A percentile compares a stretch with the other conserved stretches of the same genome.
phyloP scores from a whole-genome alignment of 2,329 filamentous ascomycete genomes.

The Xylariaceae sp. region DNA sequence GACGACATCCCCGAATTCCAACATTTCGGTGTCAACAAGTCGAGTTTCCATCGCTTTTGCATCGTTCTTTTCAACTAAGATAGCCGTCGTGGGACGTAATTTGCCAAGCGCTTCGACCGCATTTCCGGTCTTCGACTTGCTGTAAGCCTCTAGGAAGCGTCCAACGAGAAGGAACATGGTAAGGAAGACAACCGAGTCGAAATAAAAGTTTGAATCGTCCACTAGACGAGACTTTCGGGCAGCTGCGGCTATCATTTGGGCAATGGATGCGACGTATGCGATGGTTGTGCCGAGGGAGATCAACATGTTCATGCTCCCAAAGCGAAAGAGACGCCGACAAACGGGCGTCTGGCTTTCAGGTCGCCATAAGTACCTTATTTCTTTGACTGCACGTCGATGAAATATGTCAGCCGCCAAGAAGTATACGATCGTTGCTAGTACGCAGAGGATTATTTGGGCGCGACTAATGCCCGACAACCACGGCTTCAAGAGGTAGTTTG shows the following conservation, averaged over 20 bases:
- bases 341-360: conserved; percentile 67
- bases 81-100: conserved; percentile 69
- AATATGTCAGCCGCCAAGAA: conserved; percentile 83
- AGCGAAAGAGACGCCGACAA: conserved; percentile 75
- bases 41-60: conserved; percentile 35
- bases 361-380: conserved; percentile 72
- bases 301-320: conserved; percentile 94
- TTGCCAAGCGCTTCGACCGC: conserved; percentile 75
- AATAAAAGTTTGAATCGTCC: conserved; percentile 62
- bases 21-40: conserved; percentile 55
- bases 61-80: conserved; percentile 53
- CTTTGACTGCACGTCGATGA: conserved; percentile 72
- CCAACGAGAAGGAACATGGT: conserved; percentile 78
- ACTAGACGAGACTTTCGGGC: conserved; percentile 36
- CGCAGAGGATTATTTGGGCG: conserved; percentile 72
- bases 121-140: conserved; percentile 84
- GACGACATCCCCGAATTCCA: conserved; percentile 71
- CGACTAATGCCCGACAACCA: conserved; percentile 70
- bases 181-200: conserved; percentile 88
- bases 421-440: conserved; percentile 80
- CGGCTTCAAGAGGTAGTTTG: conserved; percentile 63
- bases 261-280: conserved; percentile 78
- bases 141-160: conserved; percentile 79
- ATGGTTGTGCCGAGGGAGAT: conserved; percentile 85
- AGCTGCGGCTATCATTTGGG: conserved; percentile 65